Conservation (phyloP, 2,329 filamentous ascomycete genomes). For the Epichloe uncinata region DNA sequence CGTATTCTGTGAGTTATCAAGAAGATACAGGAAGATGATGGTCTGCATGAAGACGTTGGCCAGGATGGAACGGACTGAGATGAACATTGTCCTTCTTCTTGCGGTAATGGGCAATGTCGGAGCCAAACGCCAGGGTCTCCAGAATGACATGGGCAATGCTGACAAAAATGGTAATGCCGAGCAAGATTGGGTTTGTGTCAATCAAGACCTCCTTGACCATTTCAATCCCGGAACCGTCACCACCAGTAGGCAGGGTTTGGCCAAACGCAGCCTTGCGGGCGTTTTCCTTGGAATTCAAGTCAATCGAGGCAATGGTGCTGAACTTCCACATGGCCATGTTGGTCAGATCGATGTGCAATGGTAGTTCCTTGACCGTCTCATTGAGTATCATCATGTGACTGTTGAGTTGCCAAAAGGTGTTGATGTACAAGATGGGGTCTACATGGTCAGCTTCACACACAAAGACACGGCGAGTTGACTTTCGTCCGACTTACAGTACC, state of each 20-base stretch:
- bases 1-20: slow-evolving; percentile 96
- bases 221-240: slow-evolving; percentile 88
- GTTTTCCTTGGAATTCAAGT: slow-evolving; percentile 75
- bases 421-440: slow-evolving; percentile 75
- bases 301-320: slow-evolving; percentile 67
- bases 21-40: slow-evolving; percentile 88
- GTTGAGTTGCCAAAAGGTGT: slow-evolving; percentile 94
- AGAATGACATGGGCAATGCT: slow-evolving; percentile 88
- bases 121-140: slow-evolving; percentile 92
- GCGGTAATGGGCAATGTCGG: slow-evolving; percentile 92
- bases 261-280: slow-evolving; percentile 67
- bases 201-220: slow-evolving; percentile 93
- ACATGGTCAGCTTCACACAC: slow-evolving; percentile 8
- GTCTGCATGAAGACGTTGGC: slow-evolving; percentile 97
- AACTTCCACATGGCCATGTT: slow-evolving; percentile 87
- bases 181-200: slow-evolving; percentile 84
- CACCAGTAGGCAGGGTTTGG: slow-evolving; percentile 55
- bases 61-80: slow-evolving; percentile 88
- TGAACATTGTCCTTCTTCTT: slow-evolving; percentile 99
- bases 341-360: slow-evolving; percentile 70
- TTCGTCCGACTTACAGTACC: slow-evolving; percentile 52
- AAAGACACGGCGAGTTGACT: not conserved
- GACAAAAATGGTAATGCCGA: slow-evolving; percentile 72
- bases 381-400: slow-evolving; percentile 87
- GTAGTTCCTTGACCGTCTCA: slow-evolving; percentile 69